Conservation (phyloP, 768 basidiomycete genomes). For the Nidularia sp. region DNA sequence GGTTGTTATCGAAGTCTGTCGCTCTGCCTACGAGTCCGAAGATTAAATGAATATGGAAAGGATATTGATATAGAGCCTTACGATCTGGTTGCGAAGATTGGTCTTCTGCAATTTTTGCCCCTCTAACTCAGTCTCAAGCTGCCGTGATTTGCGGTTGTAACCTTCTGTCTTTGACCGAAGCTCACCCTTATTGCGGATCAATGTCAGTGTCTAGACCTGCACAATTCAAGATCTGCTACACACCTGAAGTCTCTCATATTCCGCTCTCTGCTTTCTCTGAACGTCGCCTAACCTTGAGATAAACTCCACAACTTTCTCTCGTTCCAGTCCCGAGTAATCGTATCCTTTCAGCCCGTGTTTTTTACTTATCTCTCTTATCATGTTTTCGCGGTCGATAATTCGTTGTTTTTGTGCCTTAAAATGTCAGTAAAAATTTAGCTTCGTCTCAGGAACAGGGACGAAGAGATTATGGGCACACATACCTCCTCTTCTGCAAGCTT, state of each 20-base stretch:
- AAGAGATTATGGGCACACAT: constrained; percentile 1
- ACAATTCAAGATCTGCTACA: neutral
- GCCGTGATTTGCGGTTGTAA: constrained; percentile 54
- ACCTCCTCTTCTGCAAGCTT: constrained; percentile 76
- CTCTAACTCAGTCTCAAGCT: constrained; percentile 53
- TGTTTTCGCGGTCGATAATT: constrained; percentile 63
- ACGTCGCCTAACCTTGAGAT: constrained; percentile 59
- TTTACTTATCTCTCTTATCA: constrained; percentile 66
- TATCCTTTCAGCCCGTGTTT: constrained; percentile 74
- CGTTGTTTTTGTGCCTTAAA: constrained; percentile 70
- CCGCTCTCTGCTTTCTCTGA: constrained; percentile 55
- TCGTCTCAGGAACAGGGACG: neutral
- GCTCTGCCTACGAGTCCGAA: constrained; percentile 36
- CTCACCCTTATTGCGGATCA: constrained; percentile 37
- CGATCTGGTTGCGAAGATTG: constrained; percentile 53
- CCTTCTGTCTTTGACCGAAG: constrained; percentile 55
- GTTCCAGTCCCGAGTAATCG: constrained; percentile 63
- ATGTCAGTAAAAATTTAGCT: constrained; percentile 1
- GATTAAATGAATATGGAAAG: neutral
- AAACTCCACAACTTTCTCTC: constrained; percentile 73
- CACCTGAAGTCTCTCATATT: constrained; percentile 70
- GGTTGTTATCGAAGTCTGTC: constrained; percentile 44
- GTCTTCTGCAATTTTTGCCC: constrained; percentile 49
- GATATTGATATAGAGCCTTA: constrained; percentile 20
- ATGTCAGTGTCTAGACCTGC: no score